Evolutionary conservation across 345 rosid species (phyloP), one percentile per base, ranked within the genome.

Genomic region (Lepidium aucheri): DNA sequence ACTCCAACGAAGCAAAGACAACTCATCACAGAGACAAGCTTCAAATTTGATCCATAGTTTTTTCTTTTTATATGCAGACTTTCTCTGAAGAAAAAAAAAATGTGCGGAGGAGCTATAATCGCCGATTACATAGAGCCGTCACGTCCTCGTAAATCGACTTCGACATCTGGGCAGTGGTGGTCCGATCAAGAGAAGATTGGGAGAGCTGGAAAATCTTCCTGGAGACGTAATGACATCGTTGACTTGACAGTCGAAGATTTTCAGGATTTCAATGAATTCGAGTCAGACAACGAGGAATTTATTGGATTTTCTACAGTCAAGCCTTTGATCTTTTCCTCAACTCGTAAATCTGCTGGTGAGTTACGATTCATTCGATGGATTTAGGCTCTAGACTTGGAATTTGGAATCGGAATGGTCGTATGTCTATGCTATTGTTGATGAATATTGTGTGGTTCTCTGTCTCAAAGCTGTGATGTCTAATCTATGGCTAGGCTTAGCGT

Each of bases 81-180:
- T 17, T 4, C 5, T 20, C n/a, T n/a, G n/a, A n/a, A n/a, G 13
- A 17, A 78, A 70, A 4, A 17, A 7, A 18, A 55, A 39, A 90
- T 91, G 97, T 91, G 97, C 57, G 91, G 94, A 30, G 97, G 96
- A 43, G 84, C 86, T 28, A 53, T 86, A 8, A 81, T 91, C 17
- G 39, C 84, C 56, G 88, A 79, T 52, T 66, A 52, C 67, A 55
- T 65, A 20, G 54, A 61, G 6, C 75, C 73, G 57, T 57, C 60
- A 46, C 71, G 73, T 8, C 69, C 77, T 74, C 76, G 85, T 72
- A 74, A 63, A n/a, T 28, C 73, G 38, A 59, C 13, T 10, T 1
- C 51, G 30, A 26, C 79, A 3, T 46, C 78, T 0, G 70, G 73
- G 8, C 80, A 83, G 41, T 74, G 77, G 35, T 86, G 89, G 86